phyloP scores from a whole-genome alignment of 139 green algal species.

The Haematococcus sp. region DNA sequence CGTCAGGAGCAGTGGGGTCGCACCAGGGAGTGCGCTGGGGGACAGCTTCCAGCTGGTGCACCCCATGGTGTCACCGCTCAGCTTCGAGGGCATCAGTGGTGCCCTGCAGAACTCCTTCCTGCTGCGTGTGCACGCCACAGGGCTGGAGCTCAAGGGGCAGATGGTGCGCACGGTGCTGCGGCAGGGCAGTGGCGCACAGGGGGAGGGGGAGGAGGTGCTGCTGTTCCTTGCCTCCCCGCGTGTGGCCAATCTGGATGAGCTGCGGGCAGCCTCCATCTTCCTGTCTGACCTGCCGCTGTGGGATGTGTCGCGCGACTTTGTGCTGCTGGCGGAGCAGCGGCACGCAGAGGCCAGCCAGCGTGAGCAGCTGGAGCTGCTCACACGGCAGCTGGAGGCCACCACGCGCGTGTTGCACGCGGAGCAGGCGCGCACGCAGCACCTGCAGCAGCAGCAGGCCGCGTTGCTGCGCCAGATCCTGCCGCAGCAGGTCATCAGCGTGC shows the following conservation, averaged over 20 bases:
- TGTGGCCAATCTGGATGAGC: constrained; percentile 17
- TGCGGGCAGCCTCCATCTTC: constrained; percentile 21
- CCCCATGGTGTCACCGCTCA: neutral
- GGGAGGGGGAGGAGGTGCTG: too few species aligned
- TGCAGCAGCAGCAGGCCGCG: neutral
- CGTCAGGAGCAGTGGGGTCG: too few species aligned
- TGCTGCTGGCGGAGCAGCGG: constrained; percentile 40
- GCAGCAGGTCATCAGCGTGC: neutral
- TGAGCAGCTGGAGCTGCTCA: constrained; percentile 34
- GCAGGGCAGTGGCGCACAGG: neutral
- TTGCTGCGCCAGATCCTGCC: constrained; percentile 45
- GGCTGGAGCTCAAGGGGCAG: constrained; percentile 36
- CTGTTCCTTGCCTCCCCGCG: neutral
- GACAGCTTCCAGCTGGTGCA: constrained; percentile 2
- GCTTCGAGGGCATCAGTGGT: neutral
- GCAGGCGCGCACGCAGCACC: constrained; percentile 24
- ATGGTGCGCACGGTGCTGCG: constrained; percentile 26
- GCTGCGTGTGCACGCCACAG: constrained; percentile 1
- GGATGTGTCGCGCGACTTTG: constrained; percentile 30
- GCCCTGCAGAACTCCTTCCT: neutral
- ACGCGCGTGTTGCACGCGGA: constrained; percentile 34
- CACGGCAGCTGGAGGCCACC: constrained; percentile 21
- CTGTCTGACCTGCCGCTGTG: constrained; percentile 31
- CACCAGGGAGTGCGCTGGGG: too few species aligned
- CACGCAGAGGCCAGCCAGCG: constrained; percentile 31